Percentiles rank a stretch among this genome's conserved stretches.
phyloP scores from a whole-genome alignment of 306 rosid genomes.

The Quercus dentata region DNA sequence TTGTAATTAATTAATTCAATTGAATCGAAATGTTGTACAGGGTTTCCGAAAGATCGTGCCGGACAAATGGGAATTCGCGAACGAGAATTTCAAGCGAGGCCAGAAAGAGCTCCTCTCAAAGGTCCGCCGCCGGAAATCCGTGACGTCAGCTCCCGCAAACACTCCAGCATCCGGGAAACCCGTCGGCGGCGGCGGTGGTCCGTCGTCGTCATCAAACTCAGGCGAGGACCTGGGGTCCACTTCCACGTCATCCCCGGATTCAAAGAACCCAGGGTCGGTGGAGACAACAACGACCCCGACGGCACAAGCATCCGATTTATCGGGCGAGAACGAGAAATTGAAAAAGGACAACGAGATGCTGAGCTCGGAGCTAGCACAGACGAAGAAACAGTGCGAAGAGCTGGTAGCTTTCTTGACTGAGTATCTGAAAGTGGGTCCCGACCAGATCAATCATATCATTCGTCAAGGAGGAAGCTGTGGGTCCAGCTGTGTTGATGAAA shows the following conservation, averaged over 20 bases:
- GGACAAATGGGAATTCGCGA: conserved; percentile 97
- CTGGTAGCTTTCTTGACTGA: conserved; percentile 48
- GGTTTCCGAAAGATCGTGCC: conserved; percentile 83
- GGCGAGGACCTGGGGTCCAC: conserved; percentile 76
- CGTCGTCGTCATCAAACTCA: conserved; percentile 48
- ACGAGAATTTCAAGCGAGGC: conserved; percentile 72
- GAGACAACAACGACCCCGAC: conserved; percentile 35
- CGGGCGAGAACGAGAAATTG: conserved; percentile 73
- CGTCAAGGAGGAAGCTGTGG: conserved; percentile 41
- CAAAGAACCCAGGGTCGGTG: conserved; percentile 68
- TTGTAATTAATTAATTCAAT: neutral
- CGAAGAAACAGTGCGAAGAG: conserved; percentile 78
- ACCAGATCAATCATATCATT: conserved; percentile 63
- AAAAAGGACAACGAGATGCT: conserved; percentile 68
- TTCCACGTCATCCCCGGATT: conserved; percentile 66
- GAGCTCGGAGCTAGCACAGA: conserved; percentile 60
- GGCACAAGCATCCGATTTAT: conserved; percentile 37
- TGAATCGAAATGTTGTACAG: conserved; percentile 21
- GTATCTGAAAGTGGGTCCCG: conserved; percentile 60
- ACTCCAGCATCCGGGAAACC: conserved; percentile 17
- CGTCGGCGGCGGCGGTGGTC: conserved; percentile 9
- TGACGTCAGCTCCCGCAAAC: neutral
- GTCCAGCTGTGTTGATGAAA: conserved; percentile 31
- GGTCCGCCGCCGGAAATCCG: conserved; percentile 75
- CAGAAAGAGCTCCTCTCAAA: conserved; percentile 55